A percentile compares a stretch with the other conserved stretches of the same genome.
These are phyloP conservation scores for Lavandula angustifolia DNA, from an alignment of 257 asterid species.

Conservation along the genomic window DNA sequence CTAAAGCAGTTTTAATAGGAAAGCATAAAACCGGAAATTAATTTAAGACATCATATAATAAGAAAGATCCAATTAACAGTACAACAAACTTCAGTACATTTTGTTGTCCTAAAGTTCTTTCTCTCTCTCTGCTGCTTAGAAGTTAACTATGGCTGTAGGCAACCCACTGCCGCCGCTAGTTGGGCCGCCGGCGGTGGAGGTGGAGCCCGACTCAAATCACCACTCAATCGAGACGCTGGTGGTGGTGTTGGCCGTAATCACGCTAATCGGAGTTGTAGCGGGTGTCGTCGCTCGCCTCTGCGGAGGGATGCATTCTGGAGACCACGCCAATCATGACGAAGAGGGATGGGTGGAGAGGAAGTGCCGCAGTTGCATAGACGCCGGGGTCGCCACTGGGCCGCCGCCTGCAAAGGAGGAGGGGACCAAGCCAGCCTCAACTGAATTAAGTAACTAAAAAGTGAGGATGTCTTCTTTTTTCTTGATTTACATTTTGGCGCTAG, in stretches of 20 bases:
- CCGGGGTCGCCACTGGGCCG: conserved; percentile 40
- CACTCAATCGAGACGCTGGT: conserved; percentile 76
- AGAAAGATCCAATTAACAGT: neutral
- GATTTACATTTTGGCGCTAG: no score
- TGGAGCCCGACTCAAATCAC: conserved; percentile 48
- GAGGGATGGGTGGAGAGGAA: conserved; percentile 87
- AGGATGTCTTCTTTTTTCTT: neutral
- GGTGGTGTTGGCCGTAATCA: conserved; percentile 78
- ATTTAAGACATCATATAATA: neutral
- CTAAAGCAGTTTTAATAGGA: no score
- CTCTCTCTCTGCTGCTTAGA: neutral
- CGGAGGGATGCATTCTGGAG: conserved; percentile 74
- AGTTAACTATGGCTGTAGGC: conserved; percentile 27
- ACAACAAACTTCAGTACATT: conserved; percentile 8
- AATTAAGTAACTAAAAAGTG: conserved; percentile 44
- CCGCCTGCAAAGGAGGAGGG: conserved; percentile 40
- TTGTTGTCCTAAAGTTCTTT: conserved; percentile 4
- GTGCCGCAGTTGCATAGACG: conserved; percentile 79
- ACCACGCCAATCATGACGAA: conserved; percentile 64
- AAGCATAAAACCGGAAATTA: no score
- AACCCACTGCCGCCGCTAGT: conserved; percentile 61
- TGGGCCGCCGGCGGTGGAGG: no score
- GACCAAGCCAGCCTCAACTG: conserved; percentile 33
- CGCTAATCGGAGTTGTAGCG: conserved; percentile 68
- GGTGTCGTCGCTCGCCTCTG: conserved; percentile 83